Evolutionary conservation across 768 basidiomycete species (phyloP), one percentile per base, ranked within the genome.

Genomic region (Russula griseocarnosa): DNA sequence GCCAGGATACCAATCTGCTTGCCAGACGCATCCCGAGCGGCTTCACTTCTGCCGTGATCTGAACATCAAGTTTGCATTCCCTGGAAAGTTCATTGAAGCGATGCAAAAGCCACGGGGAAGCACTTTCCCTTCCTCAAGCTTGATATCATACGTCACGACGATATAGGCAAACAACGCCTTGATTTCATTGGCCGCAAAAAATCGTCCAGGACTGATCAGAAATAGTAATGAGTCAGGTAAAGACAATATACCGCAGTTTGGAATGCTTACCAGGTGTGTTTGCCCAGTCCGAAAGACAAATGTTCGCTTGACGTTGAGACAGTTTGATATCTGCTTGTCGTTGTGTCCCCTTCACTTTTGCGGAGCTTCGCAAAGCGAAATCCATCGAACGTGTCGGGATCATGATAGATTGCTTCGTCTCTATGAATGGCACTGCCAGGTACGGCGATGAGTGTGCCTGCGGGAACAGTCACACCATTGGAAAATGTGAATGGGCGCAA

Each of bases 391-490:
- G 30, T 58, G 11, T 72, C 67, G 0, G 83, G 71, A 55, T 80
- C 73, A n/a, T 71, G 62, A 67, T 83, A 86, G 24, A 73, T 69
- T 18, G 70, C 71, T 24, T 72, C 73, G 61, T 83, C 78, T n/a
- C 70, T 71, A 63, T 79, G 77, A 70, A 76, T 70, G 24, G 74
- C 65, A 28, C 64, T 56, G 7, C 71, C 60, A 9, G 75, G 74
- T 6, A 74, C 70, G 18, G 71, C 68, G 22, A 81, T 66, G 28
- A 72, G 69, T 24, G 74, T 75, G 58, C 82, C 82, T 6, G 67
- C 66, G 22, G 79, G 79, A 51, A 76, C 63, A 38, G 68, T 71
- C 44, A 74, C 72, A 46, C 76, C 78, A 55, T 77, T 71, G n/a
- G 75, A 75, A 60, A 75, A 70, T 11, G 67, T 71, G 66, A 68